phyloP scores from a whole-genome alignment of 805 yeast genomes.

The Candida verbasci region DNA sequence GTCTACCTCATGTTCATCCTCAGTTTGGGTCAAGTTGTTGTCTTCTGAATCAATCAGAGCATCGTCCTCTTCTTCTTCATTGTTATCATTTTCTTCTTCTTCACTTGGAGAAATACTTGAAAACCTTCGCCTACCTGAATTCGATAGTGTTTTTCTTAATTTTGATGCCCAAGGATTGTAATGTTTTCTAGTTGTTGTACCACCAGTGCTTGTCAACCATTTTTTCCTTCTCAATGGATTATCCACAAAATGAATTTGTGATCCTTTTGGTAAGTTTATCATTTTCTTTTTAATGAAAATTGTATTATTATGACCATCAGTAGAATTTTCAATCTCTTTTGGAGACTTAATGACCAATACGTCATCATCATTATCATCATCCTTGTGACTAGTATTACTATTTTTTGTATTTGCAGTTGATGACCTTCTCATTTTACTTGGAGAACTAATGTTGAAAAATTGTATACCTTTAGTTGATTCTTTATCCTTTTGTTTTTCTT shows the following conservation, averaged over 20 bases:
- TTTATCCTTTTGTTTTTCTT: constrained; percentile 38
- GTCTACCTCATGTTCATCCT: constrained; percentile 6
- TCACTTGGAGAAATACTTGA: constrained; percentile 5
- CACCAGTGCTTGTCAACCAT: constrained; percentile 5
- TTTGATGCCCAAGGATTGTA: constrained; percentile 13
- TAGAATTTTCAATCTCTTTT: constrained; percentile 53
- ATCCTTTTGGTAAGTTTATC: neutral
- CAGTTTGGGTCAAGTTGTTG: constrained; percentile 4
- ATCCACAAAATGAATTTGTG: constrained; percentile 22
- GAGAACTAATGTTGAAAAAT: constrained; percentile 3
- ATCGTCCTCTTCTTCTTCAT: constrained; percentile 7
- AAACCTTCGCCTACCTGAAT: constrained; percentile 8
- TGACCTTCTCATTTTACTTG: constrained; percentile 1
- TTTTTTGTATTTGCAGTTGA: neutral
- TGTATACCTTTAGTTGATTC: constrained; percentile 6
- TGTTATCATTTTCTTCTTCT: constrained; percentile 5
- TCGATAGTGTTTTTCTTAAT: constrained; percentile 22
- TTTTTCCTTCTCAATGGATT: constrained; percentile 7
- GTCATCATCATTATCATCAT: constrained; percentile 50
- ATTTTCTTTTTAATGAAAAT: constrained; percentile 29
- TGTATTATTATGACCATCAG: constrained; percentile 21
- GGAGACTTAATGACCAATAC: constrained; percentile 78
- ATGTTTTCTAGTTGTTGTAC: constrained; percentile 6
- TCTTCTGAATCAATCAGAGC: constrained; percentile 21
- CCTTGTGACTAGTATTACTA: constrained; percentile 21